Percentiles rank a stretch among this genome's conserved stretches.
Conservation (phyloP, 2,329 filamentous ascomycete species). For the Herpotrichia juniperi region DNA sequence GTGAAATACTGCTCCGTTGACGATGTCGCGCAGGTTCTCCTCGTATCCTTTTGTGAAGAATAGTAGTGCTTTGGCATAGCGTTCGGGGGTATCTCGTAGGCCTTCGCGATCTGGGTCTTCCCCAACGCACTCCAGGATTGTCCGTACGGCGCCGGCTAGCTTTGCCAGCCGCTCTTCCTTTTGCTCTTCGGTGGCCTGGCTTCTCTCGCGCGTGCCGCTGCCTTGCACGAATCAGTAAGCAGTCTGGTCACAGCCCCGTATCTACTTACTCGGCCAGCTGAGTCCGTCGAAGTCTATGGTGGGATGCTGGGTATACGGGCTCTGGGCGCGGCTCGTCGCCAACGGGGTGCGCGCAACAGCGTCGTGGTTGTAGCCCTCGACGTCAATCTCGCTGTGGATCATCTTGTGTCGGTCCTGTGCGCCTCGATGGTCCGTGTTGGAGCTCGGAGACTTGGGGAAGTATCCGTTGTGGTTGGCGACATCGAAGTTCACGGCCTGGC, state of each 20-base stretch:
- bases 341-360: constrained; percentile 58
- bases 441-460: constrained; percentile 30
- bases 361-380: constrained; percentile 61
- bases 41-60: constrained; percentile 98
- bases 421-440: constrained; percentile 19
- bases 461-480: constrained; percentile 30
- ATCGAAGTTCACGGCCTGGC: constrained; percentile 54
- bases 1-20: constrained; percentile 93
- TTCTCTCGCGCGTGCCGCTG: constrained; percentile 67
- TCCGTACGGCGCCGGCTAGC: constrained; percentile 67
- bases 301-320: constrained; percentile 57
- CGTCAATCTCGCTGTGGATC: constrained; percentile 40
- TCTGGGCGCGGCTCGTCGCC: constrained; percentile 57
- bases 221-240: constrained; percentile 48
- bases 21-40: constrained; percentile 87
- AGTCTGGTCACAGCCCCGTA: not conserved
- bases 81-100: constrained; percentile 71
- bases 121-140: constrained; percentile 69
- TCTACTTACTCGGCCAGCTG: constrained; percentile 58
- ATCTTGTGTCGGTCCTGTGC: constrained; percentile 23
- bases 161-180: constrained; percentile 64
- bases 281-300: constrained; percentile 62
- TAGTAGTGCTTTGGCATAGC: constrained; percentile 94
- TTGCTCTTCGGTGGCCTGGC: constrained; percentile 64
- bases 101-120: constrained; percentile 70